Conservation (phyloP, 1,284 basidiomycete species). For the Thecaphora thlaspeos region DNA sequence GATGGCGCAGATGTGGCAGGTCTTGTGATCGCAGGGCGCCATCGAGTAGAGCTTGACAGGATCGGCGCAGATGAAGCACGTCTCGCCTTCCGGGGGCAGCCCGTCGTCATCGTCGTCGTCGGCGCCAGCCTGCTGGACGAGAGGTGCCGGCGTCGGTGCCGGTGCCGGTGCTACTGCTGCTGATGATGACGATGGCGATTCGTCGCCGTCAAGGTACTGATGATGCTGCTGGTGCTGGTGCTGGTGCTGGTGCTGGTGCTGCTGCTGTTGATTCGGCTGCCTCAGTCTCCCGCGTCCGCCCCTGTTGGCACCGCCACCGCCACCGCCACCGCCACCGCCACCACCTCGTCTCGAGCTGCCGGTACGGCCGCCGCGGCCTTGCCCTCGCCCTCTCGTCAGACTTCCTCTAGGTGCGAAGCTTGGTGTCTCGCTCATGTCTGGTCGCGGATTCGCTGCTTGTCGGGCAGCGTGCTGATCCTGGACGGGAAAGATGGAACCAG, state of each 20-base stretch:
- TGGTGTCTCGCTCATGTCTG: no score
- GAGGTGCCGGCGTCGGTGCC: neutral
- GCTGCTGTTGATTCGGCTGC: no score
- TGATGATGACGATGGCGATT: neutral
- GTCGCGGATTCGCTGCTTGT: no score
- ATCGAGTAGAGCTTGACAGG: constrained; percentile 85
- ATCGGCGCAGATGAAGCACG: constrained; percentile 96
- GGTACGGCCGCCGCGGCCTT: no score
- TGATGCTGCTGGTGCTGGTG: no score
- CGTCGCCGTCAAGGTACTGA: no score
- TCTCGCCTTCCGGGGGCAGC: constrained; percentile 45
- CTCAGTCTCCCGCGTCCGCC: no score
- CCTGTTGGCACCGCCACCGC: neutral
- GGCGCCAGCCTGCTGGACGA: neutral
- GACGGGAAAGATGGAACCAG: no score
- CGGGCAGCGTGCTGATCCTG: no score
- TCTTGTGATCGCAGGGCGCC: constrained; percentile 86
- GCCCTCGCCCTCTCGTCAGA: no score
- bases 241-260: no score
- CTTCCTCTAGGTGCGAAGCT: no score
- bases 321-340: constrained; percentile 1
- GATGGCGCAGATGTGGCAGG: constrained; percentile 87
- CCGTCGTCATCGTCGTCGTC: constrained; percentile 59
- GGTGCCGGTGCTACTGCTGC: neutral
- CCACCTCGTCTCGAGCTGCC: neutral